Evolutionary conservation across 768 basidiomycete species (phyloP).

Genomic region (Sporobolomyces phaffii): DNA sequence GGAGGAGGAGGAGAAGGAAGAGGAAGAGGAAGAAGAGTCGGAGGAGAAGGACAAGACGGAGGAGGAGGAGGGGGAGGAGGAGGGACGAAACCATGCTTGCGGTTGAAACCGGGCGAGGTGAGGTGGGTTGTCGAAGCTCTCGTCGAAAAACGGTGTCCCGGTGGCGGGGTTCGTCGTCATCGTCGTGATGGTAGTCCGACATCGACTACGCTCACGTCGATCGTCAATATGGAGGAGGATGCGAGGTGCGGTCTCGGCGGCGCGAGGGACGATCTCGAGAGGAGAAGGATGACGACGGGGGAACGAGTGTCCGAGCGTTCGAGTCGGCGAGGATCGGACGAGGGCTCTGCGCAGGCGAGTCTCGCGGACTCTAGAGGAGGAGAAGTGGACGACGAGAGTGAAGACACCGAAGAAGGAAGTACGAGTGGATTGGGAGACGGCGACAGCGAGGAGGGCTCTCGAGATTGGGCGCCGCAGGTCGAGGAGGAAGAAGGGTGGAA

Average conservation of each 20-base stretch:
- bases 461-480: not conserved
- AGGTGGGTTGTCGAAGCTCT: constrained; percentile 20
- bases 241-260: too few relatives aligned
- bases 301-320: not conserved
- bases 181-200: too few relatives aligned
- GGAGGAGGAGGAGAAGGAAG: not conserved
- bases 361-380: too few relatives aligned
- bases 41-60: not conserved
- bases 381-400: too few relatives aligned
- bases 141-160: constrained; percentile 8
- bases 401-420: not conserved
- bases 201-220: too few relatives aligned
- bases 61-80: not conserved
- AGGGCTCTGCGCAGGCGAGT: too few relatives aligned
- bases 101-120: constrained; percentile 1
- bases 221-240: too few relatives aligned
- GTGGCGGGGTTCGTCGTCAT: too few relatives aligned
- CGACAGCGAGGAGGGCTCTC: not conserved
- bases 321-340: too few relatives aligned
- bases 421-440: not conserved
- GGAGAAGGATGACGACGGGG: not conserved
- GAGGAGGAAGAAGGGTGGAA: constrained; percentile 25
- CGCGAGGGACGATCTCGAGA: too few relatives aligned
- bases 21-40: not conserved
- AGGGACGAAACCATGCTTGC: not conserved